phyloP scores from a whole-genome alignment of 805 yeast genomes.

The Lipomyces anomalus region DNA sequence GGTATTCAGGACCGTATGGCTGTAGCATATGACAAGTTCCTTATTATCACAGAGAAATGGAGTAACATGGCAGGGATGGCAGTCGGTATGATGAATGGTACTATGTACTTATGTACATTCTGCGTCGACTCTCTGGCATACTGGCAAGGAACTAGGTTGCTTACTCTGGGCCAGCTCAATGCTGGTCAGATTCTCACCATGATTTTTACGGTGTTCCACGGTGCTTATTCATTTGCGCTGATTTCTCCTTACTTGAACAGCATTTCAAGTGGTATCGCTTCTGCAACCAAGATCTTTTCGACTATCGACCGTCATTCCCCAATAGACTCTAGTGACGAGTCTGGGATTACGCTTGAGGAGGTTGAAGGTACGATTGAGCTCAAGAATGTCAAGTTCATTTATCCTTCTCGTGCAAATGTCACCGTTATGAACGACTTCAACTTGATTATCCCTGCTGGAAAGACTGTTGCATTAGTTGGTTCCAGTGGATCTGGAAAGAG shows the following conservation, averaged over 20 bases:
- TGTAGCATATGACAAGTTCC: constrained; percentile 22
- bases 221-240: constrained; percentile 37
- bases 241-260: constrained; percentile 38
- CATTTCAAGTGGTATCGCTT: constrained; percentile 37
- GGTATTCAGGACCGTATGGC: constrained; percentile 27
- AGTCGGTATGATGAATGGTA: constrained; percentile 22
- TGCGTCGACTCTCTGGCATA: constrained; percentile 27
- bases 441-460: constrained; percentile 56
- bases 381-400: constrained; percentile 25
- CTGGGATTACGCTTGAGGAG: constrained; percentile 12
- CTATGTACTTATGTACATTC: constrained; percentile 23
- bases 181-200: constrained; percentile 17
- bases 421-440: constrained; percentile 25
- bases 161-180: constrained; percentile 15
- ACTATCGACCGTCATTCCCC: constrained; percentile 40
- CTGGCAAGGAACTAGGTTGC: constrained; percentile 30
- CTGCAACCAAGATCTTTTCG: constrained; percentile 37
- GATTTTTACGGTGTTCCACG: constrained; percentile 36
- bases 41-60: constrained; percentile 21
- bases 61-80: constrained; percentile 24
- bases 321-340: constrained; percentile 32
- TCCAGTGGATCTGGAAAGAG: constrained; percentile 58
- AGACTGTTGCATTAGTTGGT: constrained; percentile 84
- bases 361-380: constrained; percentile 37
- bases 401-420: constrained; percentile 30